Base-by-base conservation (phyloP, 805 yeast species). In the Candida multigemmis region DNA sequence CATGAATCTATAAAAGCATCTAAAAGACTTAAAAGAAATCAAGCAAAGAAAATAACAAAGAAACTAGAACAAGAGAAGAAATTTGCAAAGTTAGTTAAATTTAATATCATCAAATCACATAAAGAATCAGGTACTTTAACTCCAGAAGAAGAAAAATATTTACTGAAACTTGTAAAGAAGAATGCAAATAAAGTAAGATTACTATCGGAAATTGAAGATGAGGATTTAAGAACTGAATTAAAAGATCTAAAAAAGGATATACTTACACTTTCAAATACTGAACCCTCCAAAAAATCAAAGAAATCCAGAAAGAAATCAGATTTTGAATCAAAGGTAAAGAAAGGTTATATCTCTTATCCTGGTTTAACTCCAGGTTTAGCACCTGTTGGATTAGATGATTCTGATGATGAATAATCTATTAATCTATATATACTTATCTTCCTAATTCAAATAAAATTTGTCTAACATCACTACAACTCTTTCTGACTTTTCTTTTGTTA, bases 321-420 rank as follows among this genome's bases (percentile, higher is more conserved):
- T 6, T 53, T 54, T 33, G 50, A 59, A 25, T 48, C 54, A 16
- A 65, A 63, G 42, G 48, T 67, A 27, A 48, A 60, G 31, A 52
- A 55, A 26, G 74, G 73, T 12, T 40, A 46, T 19, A 50, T 66
- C 35, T 50, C 70, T 3, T 53, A 56, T 34, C 69, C 82, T 21
- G 89, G 91, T 15, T 60, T 82, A 30, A 82, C 93, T 1, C 93
- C 91, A 1, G 93, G 93, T 35, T 65, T 82, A 50, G 93, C 91
- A 1, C 91, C 91, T 17, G 86, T 82, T 14, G 87, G 75, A 19
- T 67, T 71, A 23, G 77, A 73, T 38, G 75, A 72, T 16, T 38
- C 45, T 6, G 56, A 49, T 22, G 44, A 46, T 5, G 48, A 44
- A 14, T 37, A 31, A 20, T 16, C 7, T 21, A n/a, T n/a, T n/a